A percentile compares a stretch with the other conserved stretches of the same genome.
These are phyloP conservation scores for Neopestalotiopsis sp. DNA, from an alignment of 2,329 filamentous ascomycete genomes.

Conservation along the genomic window DNA sequence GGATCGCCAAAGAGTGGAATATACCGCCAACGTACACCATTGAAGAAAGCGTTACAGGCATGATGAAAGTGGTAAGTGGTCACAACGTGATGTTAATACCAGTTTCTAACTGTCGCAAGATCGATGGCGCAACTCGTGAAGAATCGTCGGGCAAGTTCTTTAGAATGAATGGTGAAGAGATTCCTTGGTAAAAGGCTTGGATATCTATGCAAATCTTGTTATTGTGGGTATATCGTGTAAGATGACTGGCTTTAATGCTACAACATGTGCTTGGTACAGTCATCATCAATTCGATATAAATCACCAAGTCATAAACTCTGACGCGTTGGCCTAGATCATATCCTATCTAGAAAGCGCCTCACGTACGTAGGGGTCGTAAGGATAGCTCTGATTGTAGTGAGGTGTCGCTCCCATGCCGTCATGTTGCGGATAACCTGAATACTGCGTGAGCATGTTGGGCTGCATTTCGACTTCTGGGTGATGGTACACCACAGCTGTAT, in stretches of 20 bases:
- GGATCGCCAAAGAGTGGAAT: background rate
- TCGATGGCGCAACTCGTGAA: background rate
- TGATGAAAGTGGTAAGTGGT: conserved; percentile 3
- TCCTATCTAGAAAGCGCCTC: too few species aligned
- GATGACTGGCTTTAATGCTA: too few species aligned
- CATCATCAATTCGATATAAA: too few species aligned
- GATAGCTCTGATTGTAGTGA: conserved; percentile 16
- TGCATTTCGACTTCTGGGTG: conserved; percentile 20
- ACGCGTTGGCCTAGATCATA: too few species aligned
- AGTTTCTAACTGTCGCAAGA: background rate
- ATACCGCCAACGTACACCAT: background rate
- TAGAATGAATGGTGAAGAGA: conserved; percentile 7
- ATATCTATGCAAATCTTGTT: too few species aligned
- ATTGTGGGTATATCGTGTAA: too few species aligned
- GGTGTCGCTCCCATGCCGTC: background rate
- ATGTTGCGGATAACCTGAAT: conserved; percentile 28
- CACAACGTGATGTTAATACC: background rate
- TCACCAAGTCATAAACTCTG: too few species aligned
- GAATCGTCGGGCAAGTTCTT: conserved; percentile 11
- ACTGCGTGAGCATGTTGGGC: conserved; percentile 19
- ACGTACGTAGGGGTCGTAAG: conserved; percentile 15
- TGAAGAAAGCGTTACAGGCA: background rate
- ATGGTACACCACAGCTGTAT: background rate
- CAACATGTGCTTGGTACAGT: too few species aligned
- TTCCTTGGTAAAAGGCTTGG: background rate